A percentile compares a stretch with the other conserved stretches of the same genome.
phyloP scores from a whole-genome alignment of 139 green algal genomes.

The Picochlorum sp. region DNA sequence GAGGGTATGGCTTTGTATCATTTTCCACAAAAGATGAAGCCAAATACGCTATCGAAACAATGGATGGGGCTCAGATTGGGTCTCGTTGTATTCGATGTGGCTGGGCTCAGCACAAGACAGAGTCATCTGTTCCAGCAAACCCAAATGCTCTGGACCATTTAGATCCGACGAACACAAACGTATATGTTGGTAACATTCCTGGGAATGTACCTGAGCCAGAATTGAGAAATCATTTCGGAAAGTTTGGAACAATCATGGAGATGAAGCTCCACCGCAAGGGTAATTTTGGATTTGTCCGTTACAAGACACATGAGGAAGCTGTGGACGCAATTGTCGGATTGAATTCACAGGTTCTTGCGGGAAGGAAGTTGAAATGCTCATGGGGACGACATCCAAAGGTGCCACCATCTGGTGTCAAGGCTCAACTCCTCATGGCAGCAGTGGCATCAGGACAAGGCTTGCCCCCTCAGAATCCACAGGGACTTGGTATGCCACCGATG shows the following conservation, averaged over 20 bases:
- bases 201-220: slow-evolving; percentile 39
- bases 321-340: slow-evolving; percentile 53
- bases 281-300: slow-evolving; percentile 62
- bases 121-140: neutral
- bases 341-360: slow-evolving; percentile 32
- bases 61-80: slow-evolving; percentile 54
- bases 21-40: slow-evolving; percentile 52
- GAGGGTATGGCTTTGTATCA: slow-evolving; percentile 73
- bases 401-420: slow-evolving; percentile 71
- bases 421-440: slow-evolving; percentile 53
- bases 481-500: neutral
- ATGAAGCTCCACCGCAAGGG: slow-evolving; percentile 63
- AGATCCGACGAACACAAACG: slow-evolving; percentile 63
- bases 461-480: slow-evolving; percentile 1
- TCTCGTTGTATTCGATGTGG: slow-evolving; percentile 47
- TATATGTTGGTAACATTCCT: slow-evolving; percentile 65
- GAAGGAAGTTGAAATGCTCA: slow-evolving; percentile 43
- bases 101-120: slow-evolving; percentile 70
- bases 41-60: slow-evolving; percentile 42
- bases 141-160: slow-evolving; percentile 13
- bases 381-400: slow-evolving; percentile 42
- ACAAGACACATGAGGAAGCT: slow-evolving; percentile 39
- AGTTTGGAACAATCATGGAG: slow-evolving; percentile 47
- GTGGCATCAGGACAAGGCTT: slow-evolving; percentile 6
- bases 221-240: slow-evolving; percentile 29